Percentiles rank a stretch among this genome's conserved stretches.
Conservation (phyloP, 257 asterid genomes). For the Forsythia suspensa region DNA sequence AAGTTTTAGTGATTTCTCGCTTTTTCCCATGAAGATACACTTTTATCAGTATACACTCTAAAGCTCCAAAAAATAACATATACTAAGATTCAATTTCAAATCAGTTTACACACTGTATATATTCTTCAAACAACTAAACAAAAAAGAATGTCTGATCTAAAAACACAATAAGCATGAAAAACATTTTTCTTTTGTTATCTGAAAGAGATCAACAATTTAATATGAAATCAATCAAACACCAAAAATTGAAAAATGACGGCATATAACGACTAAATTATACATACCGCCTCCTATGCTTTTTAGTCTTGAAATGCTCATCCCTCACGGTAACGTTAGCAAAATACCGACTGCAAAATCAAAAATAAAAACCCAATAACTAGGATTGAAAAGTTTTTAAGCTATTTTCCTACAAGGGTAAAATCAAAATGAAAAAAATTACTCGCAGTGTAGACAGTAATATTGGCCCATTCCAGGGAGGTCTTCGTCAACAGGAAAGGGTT, state of each 20-base stretch:
- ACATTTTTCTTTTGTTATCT: too few species aligned
- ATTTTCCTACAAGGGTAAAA: background rate
- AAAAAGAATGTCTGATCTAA: too few species aligned
- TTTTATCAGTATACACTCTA: too few species aligned
- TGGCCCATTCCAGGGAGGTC: conserved; percentile 98
- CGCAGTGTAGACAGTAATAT: conserved; percentile 86
- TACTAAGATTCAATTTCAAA: background rate
- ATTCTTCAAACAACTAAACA: background rate
- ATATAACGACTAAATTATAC: background rate
- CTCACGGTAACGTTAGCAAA: conserved; percentile 71
- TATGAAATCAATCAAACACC: background rate
- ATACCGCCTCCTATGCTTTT: conserved; percentile 83
- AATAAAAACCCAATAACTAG: background rate
- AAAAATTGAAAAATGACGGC: background rate
- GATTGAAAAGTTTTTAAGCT: background rate
- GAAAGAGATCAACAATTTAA: background rate
- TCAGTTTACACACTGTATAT: background rate
- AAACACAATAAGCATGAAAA: too few species aligned
- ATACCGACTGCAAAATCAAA: conserved; percentile 49
- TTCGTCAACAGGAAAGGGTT: conserved; percentile 71
- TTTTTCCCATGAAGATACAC: too few species aligned
- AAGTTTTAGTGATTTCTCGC: too few species aligned
- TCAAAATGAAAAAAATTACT: conserved; percentile 38
- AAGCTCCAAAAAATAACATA: background rate
- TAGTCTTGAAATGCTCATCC: conserved; percentile 88